Base-by-base conservation (phyloP, 257 asterid species). In the Schizonepeta tenuifolia region DNA sequence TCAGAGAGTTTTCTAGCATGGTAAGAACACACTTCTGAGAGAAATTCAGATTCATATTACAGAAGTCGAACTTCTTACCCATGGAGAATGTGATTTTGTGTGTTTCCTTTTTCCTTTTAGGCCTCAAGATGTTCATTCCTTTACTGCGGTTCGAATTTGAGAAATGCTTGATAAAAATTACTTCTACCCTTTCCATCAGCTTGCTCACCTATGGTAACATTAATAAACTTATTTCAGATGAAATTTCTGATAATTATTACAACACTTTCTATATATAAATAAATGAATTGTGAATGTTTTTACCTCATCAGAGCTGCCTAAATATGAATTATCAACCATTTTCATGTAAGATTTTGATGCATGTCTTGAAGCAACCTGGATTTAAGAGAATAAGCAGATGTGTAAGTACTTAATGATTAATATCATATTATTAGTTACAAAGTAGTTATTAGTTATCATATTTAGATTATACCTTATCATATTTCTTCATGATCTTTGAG, bases 251-350 rank as follows among this genome's bases (percentile, higher is more conserved):
- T 4, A 65, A 46, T 54, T 54, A 9, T 33, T 31, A 28, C 14
- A n/a, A 36, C 35, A 13, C 33, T n/a, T 15, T 75, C 11, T 5
- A n/a, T 11, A 26, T 36, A 65, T 21, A 49, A 22, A 1, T 31
- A 31, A 31, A 0, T 18, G 9, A 56, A 11, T 22, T 56, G 17
- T 56, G 18, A 58, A 58, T 58, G 40, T 58, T 28, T 28, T 26
- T 70, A 87, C 93, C 87, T 87, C 81, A 26, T 87, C 87, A 1
- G 88, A 87, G 83, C 77, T 87, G 69, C 90, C 86, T 15, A 87
- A 74, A 75, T 83, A 81, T 72, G 90, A 80, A 60, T 43, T 72
- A 62, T 87, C 90, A 5, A 87, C 81, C 87, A 83, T 75, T 72
- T 66, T 78, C 90, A 87, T 82, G 76, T 85, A 87, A 7, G 84